Conservation (phyloP, 495 filamentous ascomycete species). For the Penicillium waksmanii region DNA sequence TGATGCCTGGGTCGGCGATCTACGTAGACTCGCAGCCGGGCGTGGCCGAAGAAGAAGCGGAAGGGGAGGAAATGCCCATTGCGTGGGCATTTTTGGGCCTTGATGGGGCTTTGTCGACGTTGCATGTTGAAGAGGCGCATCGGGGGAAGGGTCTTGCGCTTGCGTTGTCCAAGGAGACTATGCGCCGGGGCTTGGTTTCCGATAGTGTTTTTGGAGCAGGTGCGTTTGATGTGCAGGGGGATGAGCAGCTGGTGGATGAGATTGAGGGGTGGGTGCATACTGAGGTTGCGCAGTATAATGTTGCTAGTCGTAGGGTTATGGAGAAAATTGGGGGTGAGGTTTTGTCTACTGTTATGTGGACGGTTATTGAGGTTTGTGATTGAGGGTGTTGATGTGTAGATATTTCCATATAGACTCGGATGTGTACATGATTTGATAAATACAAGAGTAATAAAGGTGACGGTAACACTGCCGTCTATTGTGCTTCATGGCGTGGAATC, state of each 20-base stretch:
- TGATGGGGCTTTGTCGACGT: conserved; percentile 50
- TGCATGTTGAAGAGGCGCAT: conserved; percentile 55
- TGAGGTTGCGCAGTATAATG: conserved; percentile 50
- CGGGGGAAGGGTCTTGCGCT: conserved; percentile 49
- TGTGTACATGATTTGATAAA: no score
- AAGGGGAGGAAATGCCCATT: conserved; percentile 38
- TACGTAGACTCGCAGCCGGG: conserved; percentile 22
- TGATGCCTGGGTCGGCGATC: conserved; percentile 38
- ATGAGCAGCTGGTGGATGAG: conserved; percentile 7
- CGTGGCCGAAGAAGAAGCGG: neutral
- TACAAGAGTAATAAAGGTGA: no score
- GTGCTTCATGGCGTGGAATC: no score
- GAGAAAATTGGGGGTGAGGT: conserved; percentile 49
- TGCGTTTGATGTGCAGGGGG: conserved; percentile 5
- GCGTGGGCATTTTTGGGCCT: conserved; percentile 49
- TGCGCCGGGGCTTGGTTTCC: conserved; percentile 33
- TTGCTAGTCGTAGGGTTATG: conserved; percentile 54
- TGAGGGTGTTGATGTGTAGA: neutral
- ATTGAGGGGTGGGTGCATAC: conserved; percentile 44
- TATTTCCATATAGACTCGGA: neutral
- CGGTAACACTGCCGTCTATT: no score
- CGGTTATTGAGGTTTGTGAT: conserved; percentile 40
- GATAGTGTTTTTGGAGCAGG: conserved; percentile 27
- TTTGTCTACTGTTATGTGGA: conserved; percentile 43
- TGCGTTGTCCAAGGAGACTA: conserved; percentile 39